Conservation (phyloP, 2,329 filamentous ascomycete species). For the Exophiala dermatitidis region DNA sequence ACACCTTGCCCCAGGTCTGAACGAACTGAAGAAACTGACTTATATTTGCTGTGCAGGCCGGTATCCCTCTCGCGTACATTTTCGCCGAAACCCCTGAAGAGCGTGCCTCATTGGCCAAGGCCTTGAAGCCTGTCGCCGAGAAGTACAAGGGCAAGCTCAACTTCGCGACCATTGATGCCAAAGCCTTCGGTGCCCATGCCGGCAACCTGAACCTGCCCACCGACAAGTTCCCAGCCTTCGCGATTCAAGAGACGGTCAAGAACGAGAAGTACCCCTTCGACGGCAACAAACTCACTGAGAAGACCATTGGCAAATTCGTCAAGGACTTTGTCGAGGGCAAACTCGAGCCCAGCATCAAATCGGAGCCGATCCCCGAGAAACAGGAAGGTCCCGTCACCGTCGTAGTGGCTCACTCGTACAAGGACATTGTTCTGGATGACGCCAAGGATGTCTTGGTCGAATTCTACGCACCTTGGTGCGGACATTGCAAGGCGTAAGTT, state of each 20-base stretch:
- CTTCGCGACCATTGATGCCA: constrained; percentile 96
- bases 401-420: constrained; percentile 89
- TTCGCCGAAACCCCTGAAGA: constrained; percentile 90
- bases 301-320: constrained; percentile 72
- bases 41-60: constrained; percentile 47
- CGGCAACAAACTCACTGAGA: constrained; percentile 66
- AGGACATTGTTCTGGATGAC: constrained; percentile 83
- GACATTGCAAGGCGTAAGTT: constrained; percentile 59
- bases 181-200: constrained; percentile 87
- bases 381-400: constrained; percentile 83
- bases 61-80: constrained; percentile 92
- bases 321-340: constrained; percentile 79
- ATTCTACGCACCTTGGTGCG: constrained; percentile 89
- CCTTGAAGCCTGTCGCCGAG: constrained; percentile 79
- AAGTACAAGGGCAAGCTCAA: constrained; percentile 91
- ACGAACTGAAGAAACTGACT: neutral
- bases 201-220: constrained; percentile 95
- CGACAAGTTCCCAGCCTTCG: constrained; percentile 93
- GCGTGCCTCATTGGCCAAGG: constrained; percentile 67
- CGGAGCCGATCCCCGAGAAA: constrained; percentile 87
- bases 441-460: constrained; percentile 95
- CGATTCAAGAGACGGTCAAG: constrained; percentile 90
- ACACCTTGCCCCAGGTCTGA: neutral
- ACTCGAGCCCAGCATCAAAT: constrained; percentile 94
- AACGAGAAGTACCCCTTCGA: constrained; percentile 97